Evolutionary conservation across 768 basidiomycete species (phyloP).

Genomic region (Lactarius sp.): DNA sequence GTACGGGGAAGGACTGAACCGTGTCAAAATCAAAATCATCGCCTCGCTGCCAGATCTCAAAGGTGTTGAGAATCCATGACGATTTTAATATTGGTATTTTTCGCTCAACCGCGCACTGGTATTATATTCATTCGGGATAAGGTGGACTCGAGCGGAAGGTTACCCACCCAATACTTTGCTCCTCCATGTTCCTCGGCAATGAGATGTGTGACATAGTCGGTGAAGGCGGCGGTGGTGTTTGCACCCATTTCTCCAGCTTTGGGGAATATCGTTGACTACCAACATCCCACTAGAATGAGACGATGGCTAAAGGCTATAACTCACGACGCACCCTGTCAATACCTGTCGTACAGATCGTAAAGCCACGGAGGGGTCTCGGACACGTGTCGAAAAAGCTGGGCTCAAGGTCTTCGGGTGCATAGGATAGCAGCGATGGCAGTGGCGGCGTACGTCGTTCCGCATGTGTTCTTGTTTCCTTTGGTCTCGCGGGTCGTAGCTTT

Average conservation of each 20-base stretch:
- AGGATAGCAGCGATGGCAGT: slow-evolving; percentile 36
- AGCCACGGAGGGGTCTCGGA: slow-evolving; percentile 63
- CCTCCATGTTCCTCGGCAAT: slow-evolving; percentile 77
- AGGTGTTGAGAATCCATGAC: slow-evolving; percentile 70
- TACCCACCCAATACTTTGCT: slow-evolving; percentile 71
- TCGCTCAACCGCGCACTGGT: slow-evolving; percentile 75
- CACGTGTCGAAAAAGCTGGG: slow-evolving; percentile 30
- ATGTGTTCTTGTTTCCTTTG: slow-evolving; percentile 23
- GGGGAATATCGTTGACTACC: slow-evolving; percentile 63
- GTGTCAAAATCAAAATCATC: slow-evolving; percentile 68
- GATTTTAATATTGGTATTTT: slow-evolving; percentile 75
- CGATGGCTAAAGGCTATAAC: not conserved
- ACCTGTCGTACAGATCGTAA: slow-evolving; percentile 72
- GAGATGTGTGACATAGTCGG: slow-evolving; percentile 83
- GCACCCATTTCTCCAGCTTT: slow-evolving; percentile 83
- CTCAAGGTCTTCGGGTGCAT: slow-evolving; percentile 28
- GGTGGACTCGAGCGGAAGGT: not conserved
- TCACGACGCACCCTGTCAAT: slow-evolving; percentile 63
- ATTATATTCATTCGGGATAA: slow-evolving; percentile 6
- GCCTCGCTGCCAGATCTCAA: slow-evolving; percentile 71
- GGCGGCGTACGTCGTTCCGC: slow-evolving; percentile 31
- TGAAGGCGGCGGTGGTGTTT: slow-evolving; percentile 61
- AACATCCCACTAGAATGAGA: not conserved
- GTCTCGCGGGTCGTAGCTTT: slow-evolving; percentile 64
- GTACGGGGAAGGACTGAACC: slow-evolving; percentile 34